Conservation (phyloP, 2,329 filamentous ascomycete genomes). For the Teratosphaeria gauchensis region DNA sequence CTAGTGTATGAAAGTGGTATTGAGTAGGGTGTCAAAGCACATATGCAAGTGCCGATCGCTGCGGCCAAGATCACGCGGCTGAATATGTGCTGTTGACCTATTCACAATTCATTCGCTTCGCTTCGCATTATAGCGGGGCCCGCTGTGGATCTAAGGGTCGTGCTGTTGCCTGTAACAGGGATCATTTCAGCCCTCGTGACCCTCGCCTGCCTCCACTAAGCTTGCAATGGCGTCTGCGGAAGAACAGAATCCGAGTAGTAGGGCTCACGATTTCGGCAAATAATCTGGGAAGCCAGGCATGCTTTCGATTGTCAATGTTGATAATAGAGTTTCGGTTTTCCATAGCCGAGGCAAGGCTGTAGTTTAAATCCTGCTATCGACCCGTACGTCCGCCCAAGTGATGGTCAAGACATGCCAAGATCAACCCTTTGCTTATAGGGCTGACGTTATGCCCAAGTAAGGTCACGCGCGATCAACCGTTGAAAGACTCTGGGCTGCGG, state of each 20-base stretch:
- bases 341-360: neutral
- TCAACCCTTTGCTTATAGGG: no score
- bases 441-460: no score
- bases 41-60: neutral
- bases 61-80: neutral
- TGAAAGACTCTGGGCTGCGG: no score
- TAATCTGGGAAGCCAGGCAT: no score
- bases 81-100: neutral
- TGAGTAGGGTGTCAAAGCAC: neutral
- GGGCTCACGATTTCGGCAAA: no score
- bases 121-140: neutral
- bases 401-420: no score
- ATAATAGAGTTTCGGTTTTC: neutral
- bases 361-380: neutral
- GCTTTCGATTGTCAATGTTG: neutral
- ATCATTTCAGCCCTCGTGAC: neutral
- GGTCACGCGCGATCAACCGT: no score
- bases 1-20: neutral
- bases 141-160: neutral
- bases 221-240: neutral
- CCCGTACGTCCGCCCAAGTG: neutral
- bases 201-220: neutral
- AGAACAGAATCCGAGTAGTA: neutral
- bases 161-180: neutral
- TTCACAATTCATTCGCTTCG: neutral